These are phyloP conservation scores for Pisolithus thermaeus DNA, from an alignment of 1,284 basidiomycete species.

Conservation along the genomic window DNA sequence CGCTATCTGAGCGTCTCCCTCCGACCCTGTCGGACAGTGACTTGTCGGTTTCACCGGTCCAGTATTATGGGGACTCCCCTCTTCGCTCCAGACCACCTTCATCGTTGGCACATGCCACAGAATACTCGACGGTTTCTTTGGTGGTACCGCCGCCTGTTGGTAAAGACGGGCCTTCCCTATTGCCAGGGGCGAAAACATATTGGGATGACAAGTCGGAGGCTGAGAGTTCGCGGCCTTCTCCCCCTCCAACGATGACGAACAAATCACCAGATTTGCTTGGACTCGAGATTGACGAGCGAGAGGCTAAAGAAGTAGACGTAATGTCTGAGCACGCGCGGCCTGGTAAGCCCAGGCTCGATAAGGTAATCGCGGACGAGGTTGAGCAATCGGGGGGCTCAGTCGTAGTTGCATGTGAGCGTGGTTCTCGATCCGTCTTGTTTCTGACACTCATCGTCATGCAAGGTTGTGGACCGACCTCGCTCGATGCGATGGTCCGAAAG, in stretches of 20 bases:
- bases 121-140: slow-evolving; percentile 4
- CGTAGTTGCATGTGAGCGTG: slow-evolving; percentile 61
- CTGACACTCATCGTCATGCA: not conserved
- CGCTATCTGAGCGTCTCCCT: slow-evolving; percentile 13
- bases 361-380: slow-evolving; percentile 65
- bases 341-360: slow-evolving; percentile 70
- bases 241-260: not conserved
- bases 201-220: slow-evolving; percentile 24
- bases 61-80: slow-evolving; percentile 9
- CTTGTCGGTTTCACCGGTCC: slow-evolving; percentile 7
- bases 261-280: slow-evolving; percentile 2
- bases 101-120: not conserved
- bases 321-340: slow-evolving; percentile 67
- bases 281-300: slow-evolving; percentile 60
- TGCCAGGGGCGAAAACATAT: not conserved
- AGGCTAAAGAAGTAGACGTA: slow-evolving; percentile 60
- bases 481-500: slow-evolving; percentile 70
- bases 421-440: not conserved
- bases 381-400: slow-evolving; percentile 49
- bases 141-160: slow-evolving; percentile 1
- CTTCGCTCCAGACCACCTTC: slow-evolving; percentile 2
- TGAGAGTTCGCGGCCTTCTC: slow-evolving; percentile 25
- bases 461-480: slow-evolving; percentile 73
- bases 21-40: slow-evolving; percentile 16
- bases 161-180: not conserved